phyloP scores from a whole-genome alignment of 805 yeast genomes.

The Pachysolen tannophilus region DNA sequence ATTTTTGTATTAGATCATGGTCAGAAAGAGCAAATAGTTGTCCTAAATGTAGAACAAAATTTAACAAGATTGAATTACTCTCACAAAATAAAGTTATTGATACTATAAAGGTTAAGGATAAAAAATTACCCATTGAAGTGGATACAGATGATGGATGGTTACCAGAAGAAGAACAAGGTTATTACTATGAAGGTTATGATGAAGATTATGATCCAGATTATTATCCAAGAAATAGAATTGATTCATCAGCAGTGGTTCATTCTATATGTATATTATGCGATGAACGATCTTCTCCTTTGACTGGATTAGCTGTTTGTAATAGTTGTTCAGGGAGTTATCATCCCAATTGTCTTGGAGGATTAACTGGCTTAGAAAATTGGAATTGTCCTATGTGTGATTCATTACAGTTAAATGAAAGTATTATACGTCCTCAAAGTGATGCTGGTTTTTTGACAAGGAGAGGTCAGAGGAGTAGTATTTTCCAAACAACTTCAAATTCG shows the following conservation, averaged over 20 bases:
- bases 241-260: too few species aligned
- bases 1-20: conserved; percentile 27
- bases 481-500: conserved; percentile 4
- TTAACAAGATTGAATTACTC: conserved; percentile 16
- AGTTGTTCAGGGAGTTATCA: conserved; percentile 26
- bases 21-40: conserved; percentile 26
- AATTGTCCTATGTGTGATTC: conserved; percentile 29
- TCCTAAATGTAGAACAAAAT: conserved; percentile 24
- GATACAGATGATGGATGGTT: conserved; percentile 12
- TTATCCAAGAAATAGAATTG: conserved; percentile 3
- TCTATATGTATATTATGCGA: conserved; percentile 26
- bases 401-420: conserved; percentile 17
- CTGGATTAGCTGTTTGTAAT: conserved; percentile 20
- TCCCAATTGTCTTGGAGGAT: conserved; percentile 20
- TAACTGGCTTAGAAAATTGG: conserved; percentile 14
- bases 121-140: conserved; percentile 15
- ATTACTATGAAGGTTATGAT: conserved; percentile 5
- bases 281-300: conserved; percentile 12
- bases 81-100: conserved; percentile 12
- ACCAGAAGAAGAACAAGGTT: conserved; percentile 4
- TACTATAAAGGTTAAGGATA: conserved; percentile 15
- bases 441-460: conserved; percentile 4
- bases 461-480: too few species aligned
- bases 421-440: conserved; percentile 10
- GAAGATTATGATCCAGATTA: conserved; percentile 7